Conservation (phyloP, 176 grass and related monocot species). For the Zoysia japonica region DNA sequence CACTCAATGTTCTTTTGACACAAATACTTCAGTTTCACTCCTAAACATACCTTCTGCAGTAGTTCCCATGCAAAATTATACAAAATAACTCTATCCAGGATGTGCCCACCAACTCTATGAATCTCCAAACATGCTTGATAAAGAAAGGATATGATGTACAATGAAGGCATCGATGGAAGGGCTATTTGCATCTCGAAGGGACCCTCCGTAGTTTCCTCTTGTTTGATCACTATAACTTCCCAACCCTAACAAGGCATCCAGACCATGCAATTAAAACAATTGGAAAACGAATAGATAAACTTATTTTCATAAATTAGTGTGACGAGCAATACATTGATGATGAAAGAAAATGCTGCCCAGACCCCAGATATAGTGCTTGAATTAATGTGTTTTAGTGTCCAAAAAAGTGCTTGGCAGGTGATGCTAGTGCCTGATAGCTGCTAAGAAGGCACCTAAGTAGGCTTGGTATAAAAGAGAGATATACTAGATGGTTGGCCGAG, state of each 20-base stretch:
- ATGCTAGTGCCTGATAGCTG: neutral
- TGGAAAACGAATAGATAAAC: neutral
- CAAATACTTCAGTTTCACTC: slow-evolving; percentile 30
- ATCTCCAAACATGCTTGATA: slow-evolving; percentile 96
- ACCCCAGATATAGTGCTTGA: neutral
- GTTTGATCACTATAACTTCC: slow-evolving; percentile 95
- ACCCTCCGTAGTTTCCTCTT: slow-evolving; percentile 78
- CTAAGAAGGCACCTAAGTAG: slow-evolving; percentile 5
- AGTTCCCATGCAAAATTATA: slow-evolving; percentile 88
- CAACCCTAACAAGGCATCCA: slow-evolving; percentile 71
- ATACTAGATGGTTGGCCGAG: neutral
- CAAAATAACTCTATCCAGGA: slow-evolving; percentile 79
- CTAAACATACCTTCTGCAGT: slow-evolving; percentile 72
- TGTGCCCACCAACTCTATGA: slow-evolving; percentile 95
- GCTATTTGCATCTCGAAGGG: slow-evolving; percentile 83
- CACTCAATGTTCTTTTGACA: slow-evolving; percentile 3
- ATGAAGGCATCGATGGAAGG: slow-evolving; percentile 98
- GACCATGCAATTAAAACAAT: slow-evolving; percentile 31
- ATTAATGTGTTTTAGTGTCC: neutral
- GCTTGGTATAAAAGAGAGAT: neutral
- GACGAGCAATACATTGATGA: slow-evolving; percentile 6
- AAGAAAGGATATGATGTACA: slow-evolving; percentile 89
- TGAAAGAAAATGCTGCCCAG: slow-evolving; percentile 15
- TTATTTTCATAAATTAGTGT: slow-evolving; percentile 14
- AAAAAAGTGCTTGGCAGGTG: neutral